phyloP scores from a whole-genome alignment of 140 eudicot genomes.

The Flaveria floridana region DNA sequence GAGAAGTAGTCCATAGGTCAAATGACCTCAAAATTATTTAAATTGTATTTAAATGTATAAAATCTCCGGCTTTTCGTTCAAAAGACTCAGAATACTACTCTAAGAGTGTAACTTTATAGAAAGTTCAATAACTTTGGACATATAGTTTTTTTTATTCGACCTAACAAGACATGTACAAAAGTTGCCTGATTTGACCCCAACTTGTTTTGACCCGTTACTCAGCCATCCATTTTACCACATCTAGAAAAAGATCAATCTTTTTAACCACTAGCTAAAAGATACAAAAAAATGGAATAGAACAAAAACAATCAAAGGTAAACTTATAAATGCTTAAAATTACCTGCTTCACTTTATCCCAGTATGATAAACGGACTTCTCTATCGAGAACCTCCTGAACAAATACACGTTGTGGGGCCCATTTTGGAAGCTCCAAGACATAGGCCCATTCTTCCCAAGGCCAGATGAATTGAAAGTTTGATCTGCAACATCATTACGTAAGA shows the following conservation, averaged over 20 bases:
- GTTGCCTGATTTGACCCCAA: background rate
- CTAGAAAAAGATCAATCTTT: background rate
- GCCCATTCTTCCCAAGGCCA: slow-evolving; percentile 99
- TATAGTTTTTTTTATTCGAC: background rate
- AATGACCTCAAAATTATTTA: background rate
- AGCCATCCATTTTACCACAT: background rate
- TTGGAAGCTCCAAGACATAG: slow-evolving; percentile 90
- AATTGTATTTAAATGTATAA: background rate
- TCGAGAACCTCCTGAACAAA: slow-evolving; percentile 98
- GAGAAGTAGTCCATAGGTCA: background rate
- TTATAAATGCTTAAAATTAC: slow-evolving; percentile 35
- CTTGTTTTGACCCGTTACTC: background rate
- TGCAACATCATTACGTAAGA: slow-evolving; percentile 26
- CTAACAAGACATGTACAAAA: background rate
- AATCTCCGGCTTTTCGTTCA: background rate
- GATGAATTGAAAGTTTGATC: slow-evolving; percentile 94
- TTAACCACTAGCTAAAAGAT: background rate
- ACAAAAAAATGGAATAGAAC: background rate
- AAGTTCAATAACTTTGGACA: background rate
- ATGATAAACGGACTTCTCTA: slow-evolving; percentile 98
- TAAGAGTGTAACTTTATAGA: background rate
- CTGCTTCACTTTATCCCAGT: slow-evolving; percentile 97
- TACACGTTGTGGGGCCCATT: slow-evolving; percentile 95
- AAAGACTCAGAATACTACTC: background rate
- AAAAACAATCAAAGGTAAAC: slow-evolving; percentile 7